These are phyloP conservation scores for Quercus glauca DNA, from an alignment of 306 rosid species.

Conservation along the genomic window DNA sequence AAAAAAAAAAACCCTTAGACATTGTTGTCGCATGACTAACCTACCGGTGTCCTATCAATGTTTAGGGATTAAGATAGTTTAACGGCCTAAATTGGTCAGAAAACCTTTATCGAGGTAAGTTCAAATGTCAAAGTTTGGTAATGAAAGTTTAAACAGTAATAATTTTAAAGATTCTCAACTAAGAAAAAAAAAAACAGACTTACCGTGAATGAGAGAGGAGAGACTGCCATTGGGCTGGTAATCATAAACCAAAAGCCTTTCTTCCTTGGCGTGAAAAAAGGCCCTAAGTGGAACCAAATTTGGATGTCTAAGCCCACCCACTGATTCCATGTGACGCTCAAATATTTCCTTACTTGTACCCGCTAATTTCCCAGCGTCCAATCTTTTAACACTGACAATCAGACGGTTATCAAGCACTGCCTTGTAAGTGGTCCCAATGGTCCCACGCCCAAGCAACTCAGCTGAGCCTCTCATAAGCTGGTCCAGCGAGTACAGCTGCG, in stretches of 20 bases:
- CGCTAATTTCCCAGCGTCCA: conserved; percentile 59
- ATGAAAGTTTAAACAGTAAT: not conserved
- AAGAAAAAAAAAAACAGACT: not conserved
- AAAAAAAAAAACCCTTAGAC: too few relatives aligned
- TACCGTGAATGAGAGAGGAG: conserved; percentile 87
- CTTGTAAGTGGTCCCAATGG: conserved; percentile 72
- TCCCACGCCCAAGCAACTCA: conserved; percentile 74
- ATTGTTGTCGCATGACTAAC: too few relatives aligned
- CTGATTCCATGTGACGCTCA: conserved; percentile 83
- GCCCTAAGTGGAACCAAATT: conserved; percentile 81
- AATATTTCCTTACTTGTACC: conserved; percentile 50
- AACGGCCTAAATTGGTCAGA: too few relatives aligned
- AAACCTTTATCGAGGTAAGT: too few relatives aligned
- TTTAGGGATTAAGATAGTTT: too few relatives aligned
- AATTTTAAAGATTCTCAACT: not conserved
- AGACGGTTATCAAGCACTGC: conserved; percentile 82
- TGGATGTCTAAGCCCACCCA: conserved; percentile 83
- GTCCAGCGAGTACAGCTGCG: conserved; percentile 69
- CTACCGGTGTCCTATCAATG: too few relatives aligned
- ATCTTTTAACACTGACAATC: conserved; percentile 80
- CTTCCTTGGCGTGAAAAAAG: conserved; percentile 81
- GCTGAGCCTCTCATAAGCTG: conserved; percentile 90
- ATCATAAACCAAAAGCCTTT: conserved; percentile 77
- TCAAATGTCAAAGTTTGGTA: not conserved
- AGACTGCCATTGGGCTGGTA: conserved; percentile 82